Evolutionary conservation across 169 alveolate species (phyloP).

Genomic region (Eimeria maxima): DNA sequence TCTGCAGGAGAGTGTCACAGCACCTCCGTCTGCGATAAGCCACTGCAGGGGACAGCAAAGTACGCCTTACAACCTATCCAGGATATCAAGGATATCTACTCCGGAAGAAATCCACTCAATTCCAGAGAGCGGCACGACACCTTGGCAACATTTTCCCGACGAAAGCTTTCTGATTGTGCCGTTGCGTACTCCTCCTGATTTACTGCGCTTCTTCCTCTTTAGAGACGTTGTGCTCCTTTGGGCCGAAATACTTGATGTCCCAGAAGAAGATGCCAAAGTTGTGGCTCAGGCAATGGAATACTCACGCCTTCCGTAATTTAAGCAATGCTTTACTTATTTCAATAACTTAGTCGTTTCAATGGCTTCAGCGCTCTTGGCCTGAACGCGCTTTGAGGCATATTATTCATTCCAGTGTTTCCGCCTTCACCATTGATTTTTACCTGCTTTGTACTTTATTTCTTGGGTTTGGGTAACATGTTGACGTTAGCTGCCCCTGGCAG

Average conservation of each 20-base stretch:
- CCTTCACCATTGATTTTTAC: background rate
- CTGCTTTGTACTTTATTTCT: background rate
- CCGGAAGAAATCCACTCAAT: background rate
- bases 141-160: background rate
- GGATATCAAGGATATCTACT: background rate
- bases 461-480: background rate
- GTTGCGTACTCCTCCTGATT: slow-evolving; percentile 35
- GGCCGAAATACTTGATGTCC: slow-evolving; percentile 51
- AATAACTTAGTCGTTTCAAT: background rate
- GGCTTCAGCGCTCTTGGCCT: background rate
- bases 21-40: slow-evolving; percentile 25
- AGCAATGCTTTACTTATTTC: background rate
- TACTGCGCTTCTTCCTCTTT: slow-evolving; percentile 31
- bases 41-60: background rate
- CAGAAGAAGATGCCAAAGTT: slow-evolving; percentile 47
- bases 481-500: background rate
- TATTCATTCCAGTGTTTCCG: background rate
- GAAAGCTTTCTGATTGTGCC: slow-evolving; percentile 31
- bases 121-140: background rate
- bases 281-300: slow-evolving; percentile 52
- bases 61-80: background rate
- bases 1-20: slow-evolving; percentile 49
- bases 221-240: slow-evolving; percentile 61
- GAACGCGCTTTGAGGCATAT: background rate
- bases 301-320: slow-evolving; percentile 10